Percentiles rank a stretch among this genome's conserved stretches.
These are phyloP conservation scores for Clonostachys rosea DNA, from an alignment of 2,329 filamentous ascomycete genomes.

Conservation along the genomic window DNA sequence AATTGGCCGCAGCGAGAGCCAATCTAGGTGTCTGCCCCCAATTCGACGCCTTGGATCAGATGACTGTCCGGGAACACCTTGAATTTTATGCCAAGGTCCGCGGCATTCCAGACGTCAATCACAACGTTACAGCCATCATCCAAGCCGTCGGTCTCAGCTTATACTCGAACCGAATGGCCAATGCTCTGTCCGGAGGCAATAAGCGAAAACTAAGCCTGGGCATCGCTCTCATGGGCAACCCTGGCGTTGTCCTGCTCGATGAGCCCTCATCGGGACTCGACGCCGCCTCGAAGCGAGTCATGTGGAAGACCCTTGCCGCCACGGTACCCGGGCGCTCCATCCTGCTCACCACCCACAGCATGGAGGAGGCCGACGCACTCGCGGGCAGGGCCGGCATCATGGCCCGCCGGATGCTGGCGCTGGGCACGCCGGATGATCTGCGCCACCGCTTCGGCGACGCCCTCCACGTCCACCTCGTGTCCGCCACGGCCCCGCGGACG, in stretches of 20 bases:
- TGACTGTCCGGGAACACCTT: constrained; percentile 86
- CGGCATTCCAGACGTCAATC: constrained; percentile 68
- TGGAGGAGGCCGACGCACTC: constrained; percentile 92
- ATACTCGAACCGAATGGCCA: constrained; percentile 71
- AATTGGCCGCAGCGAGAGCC: constrained; percentile 66
- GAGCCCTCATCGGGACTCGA: constrained; percentile 89
- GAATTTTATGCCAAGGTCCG: constrained; percentile 82
- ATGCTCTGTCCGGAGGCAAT: constrained; percentile 81
- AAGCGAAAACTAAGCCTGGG: constrained; percentile 88
- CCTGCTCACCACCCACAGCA: constrained; percentile 85
- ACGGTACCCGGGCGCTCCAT: constrained; percentile 76
- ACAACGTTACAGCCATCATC: constrained; percentile 78
- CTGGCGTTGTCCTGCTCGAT: constrained; percentile 80
- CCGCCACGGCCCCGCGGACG: constrained; percentile 70
- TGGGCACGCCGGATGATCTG: constrained; percentile 71
- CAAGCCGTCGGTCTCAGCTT: constrained; percentile 70
- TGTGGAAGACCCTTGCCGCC: constrained; percentile 81
- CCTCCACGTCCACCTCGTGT: constrained; percentile 78
- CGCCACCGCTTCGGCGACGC: constrained; percentile 72
- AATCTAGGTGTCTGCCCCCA: constrained; percentile 91
- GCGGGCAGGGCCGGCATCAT: constrained; percentile 83
- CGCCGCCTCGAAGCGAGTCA: constrained; percentile 82
- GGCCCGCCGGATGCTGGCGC: constrained; percentile 77
- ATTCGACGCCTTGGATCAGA: constrained; percentile 81
- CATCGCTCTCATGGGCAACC: constrained; percentile 91